Evolutionary conservation across 495 filamentous ascomycete genomes (phyloP).

Genomic region (Aspergillus egyptiacus): DNA sequence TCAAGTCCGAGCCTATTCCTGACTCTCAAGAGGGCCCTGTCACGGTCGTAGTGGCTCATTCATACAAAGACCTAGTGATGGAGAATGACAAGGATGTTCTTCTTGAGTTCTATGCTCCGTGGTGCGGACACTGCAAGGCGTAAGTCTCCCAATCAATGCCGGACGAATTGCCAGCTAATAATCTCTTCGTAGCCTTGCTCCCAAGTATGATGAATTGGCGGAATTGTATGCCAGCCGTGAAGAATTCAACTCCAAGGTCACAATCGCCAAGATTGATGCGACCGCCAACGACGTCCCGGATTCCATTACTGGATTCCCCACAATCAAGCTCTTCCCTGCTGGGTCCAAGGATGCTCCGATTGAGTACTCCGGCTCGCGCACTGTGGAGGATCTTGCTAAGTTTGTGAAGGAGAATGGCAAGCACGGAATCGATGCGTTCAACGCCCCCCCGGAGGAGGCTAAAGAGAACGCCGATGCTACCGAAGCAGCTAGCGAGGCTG

Average conservation of each 20-base stretch:
- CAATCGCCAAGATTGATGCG: constrained; percentile 96
- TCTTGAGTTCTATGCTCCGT: constrained; percentile 97
- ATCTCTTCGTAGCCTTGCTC: constrained; percentile 45
- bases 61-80: constrained; percentile 87
- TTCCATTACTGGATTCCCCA: constrained; percentile 96
- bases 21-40: constrained; percentile 91
- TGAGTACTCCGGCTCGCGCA: constrained; percentile 83
- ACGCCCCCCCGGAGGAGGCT: constrained; percentile 39
- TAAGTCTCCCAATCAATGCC: constrained; percentile 25
- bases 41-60: constrained; percentile 85
- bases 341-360: constrained; percentile 79
- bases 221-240: constrained; percentile 64
- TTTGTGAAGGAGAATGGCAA: constrained; percentile 96
- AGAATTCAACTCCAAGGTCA: constrained; percentile 73
- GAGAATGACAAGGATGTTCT: constrained; percentile 96
- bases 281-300: constrained; percentile 96
- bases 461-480: constrained; percentile 21
- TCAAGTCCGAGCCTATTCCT: constrained; percentile 97
- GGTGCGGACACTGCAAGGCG: constrained; percentile 99
- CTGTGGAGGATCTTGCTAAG: constrained; percentile 84
- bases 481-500: constrained; percentile 12
- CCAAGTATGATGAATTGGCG: constrained; percentile 78
- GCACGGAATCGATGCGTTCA: constrained; percentile 63
- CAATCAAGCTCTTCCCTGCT: constrained; percentile 96
- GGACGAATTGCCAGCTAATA: constrained; percentile 14